Evolutionary conservation across 805 yeast species (phyloP).

Genomic region (Nakazawaea anatomiae): DNA sequence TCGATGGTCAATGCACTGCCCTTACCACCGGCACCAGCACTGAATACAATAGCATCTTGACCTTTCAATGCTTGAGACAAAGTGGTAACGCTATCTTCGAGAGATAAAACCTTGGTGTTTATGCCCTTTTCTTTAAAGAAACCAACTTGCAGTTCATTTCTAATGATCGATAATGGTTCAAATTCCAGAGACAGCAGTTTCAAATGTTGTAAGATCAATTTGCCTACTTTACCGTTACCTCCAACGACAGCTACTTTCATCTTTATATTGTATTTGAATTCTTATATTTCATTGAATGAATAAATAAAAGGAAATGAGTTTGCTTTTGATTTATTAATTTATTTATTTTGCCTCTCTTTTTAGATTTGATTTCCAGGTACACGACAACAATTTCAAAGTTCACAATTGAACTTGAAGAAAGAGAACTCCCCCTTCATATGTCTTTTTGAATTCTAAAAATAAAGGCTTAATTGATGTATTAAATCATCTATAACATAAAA

Average conservation of each 20-base stretch:
- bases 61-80: slow-evolving; percentile 36
- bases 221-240: slow-evolving; percentile 60
- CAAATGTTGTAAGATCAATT: slow-evolving; percentile 32
- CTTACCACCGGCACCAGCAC: slow-evolving; percentile 60
- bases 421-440: no score
- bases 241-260: slow-evolving; percentile 45
- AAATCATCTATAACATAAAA: no score
- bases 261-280: not conserved
- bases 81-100: slow-evolving; percentile 29
- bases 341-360: no score
- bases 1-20: slow-evolving; percentile 48
- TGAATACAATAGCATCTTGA: slow-evolving; percentile 50
- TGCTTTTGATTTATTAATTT: no score
- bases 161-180: slow-evolving; percentile 37
- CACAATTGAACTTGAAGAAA: no score
- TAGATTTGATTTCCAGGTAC: no score
- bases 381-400: no score
- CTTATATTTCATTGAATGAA: no score
- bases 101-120: slow-evolving; percentile 30
- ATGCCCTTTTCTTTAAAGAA: slow-evolving; percentile 32
- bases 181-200: slow-evolving; percentile 21
- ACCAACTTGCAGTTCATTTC: slow-evolving; percentile 38
- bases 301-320: no score
- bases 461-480: no score
- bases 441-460: no score